These are phyloP conservation scores for Corrigiola litoralis DNA, from an alignment of 179 eudicot species.

Conservation along the genomic window DNA sequence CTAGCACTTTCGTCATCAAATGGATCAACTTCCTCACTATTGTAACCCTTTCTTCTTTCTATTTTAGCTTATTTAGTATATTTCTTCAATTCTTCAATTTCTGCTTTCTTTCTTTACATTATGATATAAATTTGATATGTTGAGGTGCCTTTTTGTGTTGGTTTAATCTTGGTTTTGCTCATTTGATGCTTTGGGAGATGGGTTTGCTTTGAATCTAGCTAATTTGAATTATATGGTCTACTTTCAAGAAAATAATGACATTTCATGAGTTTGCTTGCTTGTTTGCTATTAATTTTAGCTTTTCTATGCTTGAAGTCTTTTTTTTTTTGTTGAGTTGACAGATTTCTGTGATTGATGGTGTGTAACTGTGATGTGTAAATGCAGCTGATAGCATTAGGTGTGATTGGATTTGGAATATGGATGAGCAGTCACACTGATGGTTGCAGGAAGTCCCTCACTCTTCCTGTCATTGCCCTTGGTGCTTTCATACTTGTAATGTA, in stretches of 20 bases:
- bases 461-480: constrained; percentile 89
- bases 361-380: not conserved
- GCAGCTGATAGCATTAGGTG: constrained; percentile 79
- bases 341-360: not conserved
- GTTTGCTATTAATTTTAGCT: constrained; percentile 2
- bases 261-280: constrained; percentile 11
- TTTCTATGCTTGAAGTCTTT: not conserved
- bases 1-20: constrained; percentile 80
- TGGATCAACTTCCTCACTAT: constrained; percentile 83
- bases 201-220: constrained; percentile 20
- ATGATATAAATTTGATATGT: not conserved
- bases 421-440: constrained; percentile 82
- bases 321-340: not conserved
- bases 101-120: not conserved
- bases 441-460: constrained; percentile 81
- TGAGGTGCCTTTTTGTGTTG: constrained; percentile 5
- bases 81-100: not conserved
- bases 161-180: constrained; percentile 10
- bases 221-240: not conserved
- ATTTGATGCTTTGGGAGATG: not conserved
- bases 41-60: constrained; percentile 28
- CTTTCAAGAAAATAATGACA: not conserved
- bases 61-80: not conserved
- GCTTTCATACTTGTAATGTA: constrained; percentile 78
- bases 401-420: constrained; percentile 85